Conservation (phyloP, 1,139 yeast genomes). For the Kodamaea plutei region DNA sequence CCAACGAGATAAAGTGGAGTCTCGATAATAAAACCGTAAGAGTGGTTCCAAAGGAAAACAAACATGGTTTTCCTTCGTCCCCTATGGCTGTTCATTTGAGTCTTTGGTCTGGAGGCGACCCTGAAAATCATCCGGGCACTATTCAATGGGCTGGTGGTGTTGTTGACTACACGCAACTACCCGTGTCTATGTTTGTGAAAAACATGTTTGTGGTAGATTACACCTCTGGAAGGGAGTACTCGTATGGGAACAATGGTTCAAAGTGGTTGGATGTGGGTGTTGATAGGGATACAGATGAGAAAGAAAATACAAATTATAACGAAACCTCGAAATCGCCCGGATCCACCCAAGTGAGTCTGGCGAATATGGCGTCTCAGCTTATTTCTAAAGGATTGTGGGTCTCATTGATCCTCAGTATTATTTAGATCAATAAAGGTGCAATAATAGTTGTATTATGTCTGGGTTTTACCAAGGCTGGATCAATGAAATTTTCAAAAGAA, state of each 20-base stretch:
- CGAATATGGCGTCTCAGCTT: no score
- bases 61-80: conserved; percentile 33
- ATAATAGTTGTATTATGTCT: no score
- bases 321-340: no score
- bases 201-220: conserved; percentile 31
- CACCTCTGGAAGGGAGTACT: conserved; percentile 30
- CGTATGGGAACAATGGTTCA: conserved; percentile 23
- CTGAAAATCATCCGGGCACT: conserved; percentile 43
- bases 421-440: no score
- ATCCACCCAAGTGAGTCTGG: no score
- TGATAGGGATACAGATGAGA: no score
- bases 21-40: conserved; percentile 29
- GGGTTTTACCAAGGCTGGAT: no score
- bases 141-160: conserved; percentile 45
- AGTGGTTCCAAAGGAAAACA: conserved; percentile 14
- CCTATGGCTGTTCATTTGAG: conserved; percentile 39
- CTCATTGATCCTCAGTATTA: no score
- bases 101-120: conserved; percentile 44
- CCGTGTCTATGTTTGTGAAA: conserved; percentile 31
- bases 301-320: no score
- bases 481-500: no score
- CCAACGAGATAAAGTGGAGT: conserved; percentile 28
- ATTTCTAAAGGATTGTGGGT: no score
- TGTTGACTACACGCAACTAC: conserved; percentile 33
- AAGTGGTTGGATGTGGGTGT: conserved; percentile 9